A percentile compares a stretch with the other conserved stretches of the same genome.
phyloP scores from a whole-genome alignment of 345 rosid species.

The Citrus mangshanensis region DNA sequence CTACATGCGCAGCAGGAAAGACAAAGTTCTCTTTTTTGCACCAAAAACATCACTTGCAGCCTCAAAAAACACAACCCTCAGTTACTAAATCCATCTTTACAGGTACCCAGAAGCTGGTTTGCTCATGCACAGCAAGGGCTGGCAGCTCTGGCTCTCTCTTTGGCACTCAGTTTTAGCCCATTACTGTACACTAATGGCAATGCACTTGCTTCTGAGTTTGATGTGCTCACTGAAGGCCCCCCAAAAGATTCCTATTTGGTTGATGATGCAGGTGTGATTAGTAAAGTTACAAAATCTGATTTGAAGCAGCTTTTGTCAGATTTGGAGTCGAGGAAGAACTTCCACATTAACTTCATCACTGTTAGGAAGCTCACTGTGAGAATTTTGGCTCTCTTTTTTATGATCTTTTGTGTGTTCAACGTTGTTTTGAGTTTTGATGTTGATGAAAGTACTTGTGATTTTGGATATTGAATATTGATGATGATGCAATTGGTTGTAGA shows the following conservation, averaged over 20 bases:
- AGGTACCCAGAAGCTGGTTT: conserved; percentile 43
- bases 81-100: conserved; percentile 28
- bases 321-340: conserved; percentile 85
- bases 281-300: conserved; percentile 81
- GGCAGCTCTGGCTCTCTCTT: conserved; percentile 72
- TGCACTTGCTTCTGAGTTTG: conserved; percentile 87
- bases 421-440: not conserved
- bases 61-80: conserved; percentile 36
- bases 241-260: conserved; percentile 77
- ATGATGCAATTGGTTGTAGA: conserved; percentile 42
- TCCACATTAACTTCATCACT: conserved; percentile 71
- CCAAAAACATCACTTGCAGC: conserved; percentile 39
- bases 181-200: conserved; percentile 34
- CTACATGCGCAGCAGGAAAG: conserved; percentile 29
- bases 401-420: not conserved
- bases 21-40: conserved; percentile 33
- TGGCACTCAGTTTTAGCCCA: conserved; percentile 80
- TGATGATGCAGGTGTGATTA: conserved; percentile 96
- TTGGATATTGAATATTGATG: conserved; percentile 10
- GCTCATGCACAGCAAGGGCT: conserved; percentile 70
- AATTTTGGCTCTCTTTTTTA: conserved; percentile 3
- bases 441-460: not conserved
- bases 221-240: conserved; percentile 81
- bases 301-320: conserved; percentile 79
- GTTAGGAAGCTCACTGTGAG: conserved; percentile 94